Evolutionary conservation across 2,329 filamentous ascomycete genomes (phyloP).

Genomic region (Tolypocladium capitatum): DNA sequence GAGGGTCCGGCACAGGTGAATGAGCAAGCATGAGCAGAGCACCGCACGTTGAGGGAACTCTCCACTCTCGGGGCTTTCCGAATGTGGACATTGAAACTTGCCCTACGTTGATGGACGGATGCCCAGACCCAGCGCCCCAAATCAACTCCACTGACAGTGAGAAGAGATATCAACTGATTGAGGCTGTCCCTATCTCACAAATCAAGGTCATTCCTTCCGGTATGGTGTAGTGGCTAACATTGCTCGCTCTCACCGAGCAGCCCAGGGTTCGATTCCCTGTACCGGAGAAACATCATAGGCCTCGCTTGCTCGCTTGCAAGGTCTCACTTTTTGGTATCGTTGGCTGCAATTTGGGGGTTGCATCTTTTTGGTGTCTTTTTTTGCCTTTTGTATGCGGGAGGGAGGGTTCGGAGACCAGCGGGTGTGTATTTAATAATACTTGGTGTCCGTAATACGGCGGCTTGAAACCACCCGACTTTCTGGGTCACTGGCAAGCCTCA

Average conservation of each 20-base stretch:
- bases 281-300: slow-evolving; percentile 9
- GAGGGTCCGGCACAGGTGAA: background rate
- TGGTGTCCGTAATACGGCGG: no score
- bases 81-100: background rate
- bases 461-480: no score
- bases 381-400: background rate
- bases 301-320: background rate
- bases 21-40: no score
- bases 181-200: background rate
- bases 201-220: slow-evolving; percentile 15
- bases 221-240: slow-evolving; percentile 25
- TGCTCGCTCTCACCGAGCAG: slow-evolving; percentile 24
- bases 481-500: no score
- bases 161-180: background rate
- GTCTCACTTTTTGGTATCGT: background rate
- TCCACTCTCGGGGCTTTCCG: background rate
- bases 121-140: no score
- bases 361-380: background rate
- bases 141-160: background rate
- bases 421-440: no score
- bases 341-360: background rate
- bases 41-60: no score
- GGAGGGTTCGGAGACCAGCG: no score
- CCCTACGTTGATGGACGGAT: no score
- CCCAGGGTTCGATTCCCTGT: slow-evolving; percentile 23